Evolutionary conservation across 2,329 filamentous ascomycete species (phyloP).

Genomic region (Lasiodiplodia hormozganensis): DNA sequence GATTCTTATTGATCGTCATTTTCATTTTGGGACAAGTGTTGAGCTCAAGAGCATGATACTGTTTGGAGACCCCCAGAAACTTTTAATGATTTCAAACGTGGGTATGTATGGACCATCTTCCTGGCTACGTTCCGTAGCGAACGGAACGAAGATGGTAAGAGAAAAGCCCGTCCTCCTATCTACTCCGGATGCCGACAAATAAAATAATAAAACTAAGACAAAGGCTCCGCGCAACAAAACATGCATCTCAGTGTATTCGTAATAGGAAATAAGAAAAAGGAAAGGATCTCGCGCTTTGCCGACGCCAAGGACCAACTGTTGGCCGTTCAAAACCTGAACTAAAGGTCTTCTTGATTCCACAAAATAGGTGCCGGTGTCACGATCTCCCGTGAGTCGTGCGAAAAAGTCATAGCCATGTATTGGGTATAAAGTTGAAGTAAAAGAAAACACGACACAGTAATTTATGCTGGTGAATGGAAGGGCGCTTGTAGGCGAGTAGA

Average conservation of each 20-base stretch:
- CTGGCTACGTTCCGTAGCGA: not conserved
- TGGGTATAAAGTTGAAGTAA: conserved; percentile 27
- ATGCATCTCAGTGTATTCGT: conserved; percentile 11
- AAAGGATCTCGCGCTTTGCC: not conserved
- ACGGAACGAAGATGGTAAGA: not conserved
- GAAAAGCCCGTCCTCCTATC: conserved; percentile 4
- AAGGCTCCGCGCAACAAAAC: not conserved
- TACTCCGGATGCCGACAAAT: conserved; percentile 10
- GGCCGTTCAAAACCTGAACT: not conserved
- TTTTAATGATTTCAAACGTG: not conserved
- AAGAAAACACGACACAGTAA: not conserved
- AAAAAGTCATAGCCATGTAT: conserved; percentile 22
- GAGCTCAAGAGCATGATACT: not conserved
- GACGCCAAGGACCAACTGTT: conserved; percentile 2
- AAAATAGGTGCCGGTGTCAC: not conserved
- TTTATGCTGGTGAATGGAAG: not conserved
- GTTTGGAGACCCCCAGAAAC: not conserved
- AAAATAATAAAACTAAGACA: not conserved
- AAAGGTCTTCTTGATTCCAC: not conserved
- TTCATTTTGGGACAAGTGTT: not conserved
- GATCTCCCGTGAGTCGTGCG: conserved; percentile 5
- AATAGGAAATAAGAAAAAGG: not conserved
- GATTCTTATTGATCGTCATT: not conserved
- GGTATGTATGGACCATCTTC: conserved; percentile 7
- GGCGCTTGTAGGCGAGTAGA: not conserved